Percentiles rank a stretch among this genome's conserved stretches.
Evolutionary conservation across 495 filamentous ascomycete species (phyloP).

Genomic region (Hyaloscypha hepaticicola): DNA sequence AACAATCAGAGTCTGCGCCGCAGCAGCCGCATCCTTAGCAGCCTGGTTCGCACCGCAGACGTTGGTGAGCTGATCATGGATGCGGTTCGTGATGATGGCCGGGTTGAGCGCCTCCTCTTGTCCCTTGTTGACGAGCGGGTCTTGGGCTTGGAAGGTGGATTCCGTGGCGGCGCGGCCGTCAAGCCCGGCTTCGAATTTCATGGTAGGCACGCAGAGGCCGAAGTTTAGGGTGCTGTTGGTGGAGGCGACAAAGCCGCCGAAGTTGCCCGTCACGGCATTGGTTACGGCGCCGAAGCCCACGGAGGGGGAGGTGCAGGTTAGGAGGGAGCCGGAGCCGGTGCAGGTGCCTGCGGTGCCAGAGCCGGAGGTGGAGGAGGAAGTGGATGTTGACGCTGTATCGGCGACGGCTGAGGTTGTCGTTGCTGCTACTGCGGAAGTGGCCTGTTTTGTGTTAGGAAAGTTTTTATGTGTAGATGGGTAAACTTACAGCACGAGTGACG

Average conservation of each 20-base stretch:
- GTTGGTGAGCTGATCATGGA: slow-evolving; percentile 51
- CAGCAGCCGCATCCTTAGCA: slow-evolving; percentile 43
- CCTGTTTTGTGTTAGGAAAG: background rate
- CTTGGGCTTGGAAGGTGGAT: slow-evolving; percentile 54
- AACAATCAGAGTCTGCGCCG: slow-evolving; percentile 35
- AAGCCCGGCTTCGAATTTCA: slow-evolving; percentile 51
- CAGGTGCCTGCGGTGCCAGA: slow-evolving; percentile 18
- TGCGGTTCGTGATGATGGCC: slow-evolving; percentile 65
- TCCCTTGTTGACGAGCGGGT: slow-evolving; percentile 46
- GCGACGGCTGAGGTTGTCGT: slow-evolving; percentile 11
- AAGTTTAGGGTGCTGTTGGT: slow-evolving; percentile 45
- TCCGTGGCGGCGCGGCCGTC: slow-evolving; percentile 45
- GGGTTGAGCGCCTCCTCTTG: slow-evolving; percentile 56
- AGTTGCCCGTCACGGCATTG: slow-evolving; percentile 19
- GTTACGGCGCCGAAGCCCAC: slow-evolving; percentile 19
- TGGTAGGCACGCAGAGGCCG: slow-evolving; percentile 53
- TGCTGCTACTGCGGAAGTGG: slow-evolving; percentile 15
- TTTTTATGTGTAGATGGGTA: background rate
- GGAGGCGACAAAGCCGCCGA: slow-evolving; percentile 27
- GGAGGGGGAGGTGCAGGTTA: slow-evolving; percentile 12
- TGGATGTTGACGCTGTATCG: slow-evolving; percentile 8
- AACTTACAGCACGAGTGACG: slow-evolving; percentile 25
- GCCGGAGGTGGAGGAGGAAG: slow-evolving; percentile 3
- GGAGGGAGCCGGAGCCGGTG: slow-evolving; percentile 17
- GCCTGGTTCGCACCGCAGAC: slow-evolving; percentile 43